Percentiles rank a stretch among this genome's conserved stretches.
These are phyloP conservation scores for Phytopythium litorale DNA, from an alignment of 352 stramenopile genomes.

Conservation along the genomic window DNA sequence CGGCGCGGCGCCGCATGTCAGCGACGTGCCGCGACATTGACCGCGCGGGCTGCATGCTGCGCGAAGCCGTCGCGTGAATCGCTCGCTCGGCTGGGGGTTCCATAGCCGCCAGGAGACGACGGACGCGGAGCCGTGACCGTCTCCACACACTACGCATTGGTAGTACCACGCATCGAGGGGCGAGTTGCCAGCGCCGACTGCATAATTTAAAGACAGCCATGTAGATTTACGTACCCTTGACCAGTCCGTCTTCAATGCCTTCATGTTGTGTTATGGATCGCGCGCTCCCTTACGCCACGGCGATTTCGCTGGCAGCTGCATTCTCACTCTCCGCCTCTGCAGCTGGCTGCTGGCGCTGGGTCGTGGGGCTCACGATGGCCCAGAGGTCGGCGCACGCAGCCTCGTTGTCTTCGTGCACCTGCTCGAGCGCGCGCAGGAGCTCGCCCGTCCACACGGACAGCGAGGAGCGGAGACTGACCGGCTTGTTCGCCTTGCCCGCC, in stretches of 20 bases:
- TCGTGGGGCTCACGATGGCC: conserved; percentile 27
- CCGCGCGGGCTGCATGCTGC: conserved; percentile 1
- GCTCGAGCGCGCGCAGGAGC: conserved; percentile 36
- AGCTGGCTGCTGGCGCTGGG: conserved; percentile 6
- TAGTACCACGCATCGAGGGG: neutral
- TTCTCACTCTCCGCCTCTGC: neutral
- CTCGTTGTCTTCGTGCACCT: conserved; percentile 25
- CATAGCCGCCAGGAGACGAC: neutral
- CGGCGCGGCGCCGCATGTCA: conserved; percentile 4
- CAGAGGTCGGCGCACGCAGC: conserved; percentile 56
- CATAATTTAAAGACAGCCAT: conserved; percentile 2
- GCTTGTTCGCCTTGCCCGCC: conserved; percentile 25
- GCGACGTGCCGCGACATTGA: conserved; percentile 6
- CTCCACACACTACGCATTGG: neutral
- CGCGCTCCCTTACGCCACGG: neutral
- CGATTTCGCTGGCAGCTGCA: neutral
- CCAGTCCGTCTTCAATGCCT: neutral
- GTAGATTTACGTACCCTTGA: neutral
- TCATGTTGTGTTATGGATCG: neutral
- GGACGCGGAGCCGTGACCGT: neutral
- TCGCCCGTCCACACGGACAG: conserved; percentile 35
- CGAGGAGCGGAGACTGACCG: conserved; percentile 19
- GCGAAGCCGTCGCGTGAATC: conserved; percentile 5
- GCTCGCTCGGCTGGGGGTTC: neutral
- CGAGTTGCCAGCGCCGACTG: neutral